These are phyloP conservation scores for Trametes gibbosa DNA, from an alignment of 768 basidiomycete species.

Conservation along the genomic window DNA sequence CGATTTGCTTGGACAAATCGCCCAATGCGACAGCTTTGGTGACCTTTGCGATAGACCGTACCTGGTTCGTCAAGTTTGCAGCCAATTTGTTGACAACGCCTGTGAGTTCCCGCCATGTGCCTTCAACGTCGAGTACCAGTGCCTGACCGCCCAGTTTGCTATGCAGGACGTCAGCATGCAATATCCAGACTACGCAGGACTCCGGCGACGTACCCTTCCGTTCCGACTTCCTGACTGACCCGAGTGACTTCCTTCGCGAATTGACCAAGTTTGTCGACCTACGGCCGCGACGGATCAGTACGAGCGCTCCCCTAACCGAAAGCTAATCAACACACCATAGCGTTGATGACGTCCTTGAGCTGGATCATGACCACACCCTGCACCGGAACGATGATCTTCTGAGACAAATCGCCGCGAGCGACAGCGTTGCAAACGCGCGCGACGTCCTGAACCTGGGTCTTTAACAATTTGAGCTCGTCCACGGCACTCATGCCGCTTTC, in stretches of 20 bases:
- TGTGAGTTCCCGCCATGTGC: conserved; percentile 85
- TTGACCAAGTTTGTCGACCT: conserved; percentile 71
- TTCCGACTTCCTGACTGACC: conserved; percentile 81
- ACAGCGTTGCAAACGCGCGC: conserved; percentile 40
- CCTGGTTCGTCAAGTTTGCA: conserved; percentile 66
- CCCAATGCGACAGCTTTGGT: conserved; percentile 82
- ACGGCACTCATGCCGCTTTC: conserved; percentile 66
- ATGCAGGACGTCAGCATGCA: conserved; percentile 16
- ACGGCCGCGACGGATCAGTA: conserved; percentile 12
- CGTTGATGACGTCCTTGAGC: conserved; percentile 35
- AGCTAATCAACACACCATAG: conserved; percentile 30
- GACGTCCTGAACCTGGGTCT: conserved; percentile 72
- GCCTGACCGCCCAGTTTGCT: conserved; percentile 85
- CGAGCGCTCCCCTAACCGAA: conserved; percentile 9
- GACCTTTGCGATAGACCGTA: conserved; percentile 57
- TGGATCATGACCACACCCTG: conserved; percentile 42
- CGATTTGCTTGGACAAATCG: conserved; percentile 86
- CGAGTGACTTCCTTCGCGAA: conserved; percentile 92
- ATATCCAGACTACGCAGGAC: conserved; percentile 24
- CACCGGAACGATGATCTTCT: conserved; percentile 53
- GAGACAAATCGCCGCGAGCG: conserved; percentile 48
- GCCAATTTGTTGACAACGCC: conserved; percentile 82
- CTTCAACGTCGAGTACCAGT: conserved; percentile 83
- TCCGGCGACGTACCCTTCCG: conserved; percentile 44
- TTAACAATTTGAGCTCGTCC: conserved; percentile 74